Conservation (phyloP, 2,329 filamentous ascomycete genomes). For the Pyricularia sp. region DNA sequence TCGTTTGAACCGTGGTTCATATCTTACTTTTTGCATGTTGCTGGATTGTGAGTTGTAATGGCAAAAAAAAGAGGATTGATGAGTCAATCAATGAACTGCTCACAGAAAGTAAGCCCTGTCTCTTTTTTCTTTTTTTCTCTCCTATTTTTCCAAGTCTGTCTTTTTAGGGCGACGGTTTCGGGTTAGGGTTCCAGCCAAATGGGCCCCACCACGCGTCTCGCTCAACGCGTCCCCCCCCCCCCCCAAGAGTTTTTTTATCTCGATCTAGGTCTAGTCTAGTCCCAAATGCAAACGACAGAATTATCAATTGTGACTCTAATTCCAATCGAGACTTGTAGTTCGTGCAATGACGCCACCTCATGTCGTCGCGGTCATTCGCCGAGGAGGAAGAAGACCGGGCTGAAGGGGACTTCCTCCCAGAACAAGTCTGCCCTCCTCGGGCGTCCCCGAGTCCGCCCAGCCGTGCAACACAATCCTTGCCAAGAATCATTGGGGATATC, state of each 20-base stretch:
- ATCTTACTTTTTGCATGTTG: conserved; percentile 9
- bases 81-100: background rate
- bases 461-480: background rate
- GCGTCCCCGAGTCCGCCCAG: background rate
- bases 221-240: background rate
- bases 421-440: background rate
- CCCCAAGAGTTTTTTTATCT: background rate
- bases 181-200: background rate
- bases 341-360: conserved; percentile 12
- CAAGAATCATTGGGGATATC: conserved; percentile 32
- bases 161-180: background rate
- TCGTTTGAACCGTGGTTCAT: background rate
- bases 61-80: background rate
- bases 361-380: background rate
- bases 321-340: background rate
- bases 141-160: too few relatives aligned
- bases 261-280: too few relatives aligned
- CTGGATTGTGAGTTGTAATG: conserved; percentile 8
- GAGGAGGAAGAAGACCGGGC: background rate
- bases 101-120: too few relatives aligned
- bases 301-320: background rate
- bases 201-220: background rate
- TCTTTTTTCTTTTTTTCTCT: too few relatives aligned
- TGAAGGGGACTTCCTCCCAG: background rate
- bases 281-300: background rate